A percentile compares a stretch with the other conserved stretches of the same genome.
phyloP scores from a whole-genome alignment of 805 yeast genomes.

The Phaffomyces thermotolerans region DNA sequence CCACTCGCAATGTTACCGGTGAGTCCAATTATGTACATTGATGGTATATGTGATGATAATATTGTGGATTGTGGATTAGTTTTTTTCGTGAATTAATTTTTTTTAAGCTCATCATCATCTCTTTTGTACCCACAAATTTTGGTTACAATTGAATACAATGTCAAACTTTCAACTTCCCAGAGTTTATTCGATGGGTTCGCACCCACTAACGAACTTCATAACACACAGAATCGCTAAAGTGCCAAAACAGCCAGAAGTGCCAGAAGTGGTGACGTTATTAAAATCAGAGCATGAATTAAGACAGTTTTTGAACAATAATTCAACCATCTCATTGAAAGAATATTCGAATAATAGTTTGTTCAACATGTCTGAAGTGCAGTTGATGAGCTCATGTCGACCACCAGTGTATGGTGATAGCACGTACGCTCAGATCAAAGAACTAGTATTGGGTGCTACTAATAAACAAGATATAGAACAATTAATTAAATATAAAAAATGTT shows the following conservation, averaged over 20 bases:
- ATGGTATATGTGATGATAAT: background rate
- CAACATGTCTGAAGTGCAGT: conserved; percentile 6
- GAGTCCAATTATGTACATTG: conserved; percentile 89
- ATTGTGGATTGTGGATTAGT: background rate
- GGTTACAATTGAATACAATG: background rate
- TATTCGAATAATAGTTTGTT: conserved; percentile 8
- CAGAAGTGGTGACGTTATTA: conserved; percentile 35
- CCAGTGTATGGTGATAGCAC: conserved; percentile 19
- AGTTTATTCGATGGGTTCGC: conserved; percentile 39
- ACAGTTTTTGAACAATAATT: conserved; percentile 34
- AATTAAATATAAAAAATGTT: conserved; percentile 13
- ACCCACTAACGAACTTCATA: conserved; percentile 34
- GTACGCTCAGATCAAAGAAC: conserved; percentile 14
- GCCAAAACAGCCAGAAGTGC: conserved; percentile 29
- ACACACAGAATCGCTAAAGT: conserved; percentile 34
- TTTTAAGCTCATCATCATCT: background rate
- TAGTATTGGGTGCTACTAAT: conserved; percentile 13
- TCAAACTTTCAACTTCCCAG: conserved; percentile 18
- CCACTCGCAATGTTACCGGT: conserved; percentile 99
- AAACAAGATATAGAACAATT: conserved; percentile 14
- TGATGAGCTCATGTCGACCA: conserved; percentile 20
- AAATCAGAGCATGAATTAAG: conserved; percentile 35
- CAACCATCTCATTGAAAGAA: conserved; percentile 26
- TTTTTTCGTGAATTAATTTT: background rate
- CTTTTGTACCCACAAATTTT: background rate